Percentiles rank a stretch among this genome's conserved stretches.
Evolutionary conservation across 768 basidiomycete genomes (phyloP).

Genomic region (Naganishia vishniacii): DNA sequence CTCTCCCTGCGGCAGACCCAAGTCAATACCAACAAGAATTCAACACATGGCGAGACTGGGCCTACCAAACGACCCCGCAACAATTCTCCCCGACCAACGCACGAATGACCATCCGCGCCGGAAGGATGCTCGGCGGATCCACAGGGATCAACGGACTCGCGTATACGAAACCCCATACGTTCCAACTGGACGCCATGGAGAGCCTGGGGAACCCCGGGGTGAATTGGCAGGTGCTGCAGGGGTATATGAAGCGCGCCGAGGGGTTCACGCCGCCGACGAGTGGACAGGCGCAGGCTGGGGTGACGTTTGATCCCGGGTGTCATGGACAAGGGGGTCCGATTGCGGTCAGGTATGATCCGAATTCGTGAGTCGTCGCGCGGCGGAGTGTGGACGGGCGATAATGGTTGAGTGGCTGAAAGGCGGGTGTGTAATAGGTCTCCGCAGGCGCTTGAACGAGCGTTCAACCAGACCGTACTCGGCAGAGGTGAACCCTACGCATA

Average conservation of each 20-base stretch:
- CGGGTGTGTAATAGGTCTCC: slow-evolving; percentile 16
- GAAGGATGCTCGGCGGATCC: slow-evolving; percentile 43
- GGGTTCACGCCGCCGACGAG: slow-evolving; percentile 32
- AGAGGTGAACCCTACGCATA: slow-evolving; percentile 35
- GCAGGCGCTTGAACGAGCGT: slow-evolving; percentile 31
- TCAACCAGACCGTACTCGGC: slow-evolving; percentile 34
- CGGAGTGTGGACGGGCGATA: neutral
- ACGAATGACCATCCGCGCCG: slow-evolving; percentile 32
- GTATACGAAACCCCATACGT: slow-evolving; percentile 37
- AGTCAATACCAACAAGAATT: slow-evolving; percentile 33
- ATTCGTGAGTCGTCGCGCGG: slow-evolving; percentile 12
- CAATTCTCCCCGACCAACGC: slow-evolving; percentile 19
- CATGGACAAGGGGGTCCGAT: slow-evolving; percentile 40
- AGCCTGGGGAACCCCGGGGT: slow-evolving; percentile 37
- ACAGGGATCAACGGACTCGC: slow-evolving; percentile 48
- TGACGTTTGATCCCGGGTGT: slow-evolving; percentile 31
- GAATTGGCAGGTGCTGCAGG: slow-evolving; percentile 36
- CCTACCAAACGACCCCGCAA: slow-evolving; percentile 36
- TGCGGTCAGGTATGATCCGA: slow-evolving; percentile 36
- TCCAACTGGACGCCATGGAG: slow-evolving; percentile 39
- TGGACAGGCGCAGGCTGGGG: slow-evolving; percentile 29
- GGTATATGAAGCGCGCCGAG: slow-evolving; percentile 37
- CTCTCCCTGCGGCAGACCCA: slow-evolving; percentile 21
- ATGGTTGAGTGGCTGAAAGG: neutral
- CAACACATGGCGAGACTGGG: slow-evolving; percentile 38